Evolutionary conservation across 306 rosid species (phyloP), one percentile per base, ranked within the genome.

Genomic region (Malus sieversii): DNA sequence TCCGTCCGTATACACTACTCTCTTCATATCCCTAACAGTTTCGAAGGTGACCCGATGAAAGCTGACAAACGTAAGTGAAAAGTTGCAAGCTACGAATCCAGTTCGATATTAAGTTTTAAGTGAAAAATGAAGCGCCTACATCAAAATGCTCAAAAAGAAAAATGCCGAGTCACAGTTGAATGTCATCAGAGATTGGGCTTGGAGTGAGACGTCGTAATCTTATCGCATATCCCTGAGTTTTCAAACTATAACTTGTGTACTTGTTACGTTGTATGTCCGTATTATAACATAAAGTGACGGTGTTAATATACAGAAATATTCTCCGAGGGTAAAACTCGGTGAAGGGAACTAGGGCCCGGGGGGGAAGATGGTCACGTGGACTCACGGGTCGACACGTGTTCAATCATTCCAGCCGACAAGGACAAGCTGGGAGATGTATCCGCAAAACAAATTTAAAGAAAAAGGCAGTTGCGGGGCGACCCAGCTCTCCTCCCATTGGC

Each of bases 391-490:
- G 85, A 70, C 91, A 86, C 94, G 87, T 86, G 86, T 84, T 52
- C 51, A 82, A 88, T 84, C 29, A 91, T 67, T 40, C 74, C 38
- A 84, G 77, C 90, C 87, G 91, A 89, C 92, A 87, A 78, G 42
- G 90, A 87, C 86, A 84, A 80, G 85, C 79, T 76, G 78, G 80
- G 88, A 78, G 91, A 91, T 86, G 84, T 84, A 83, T 81, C 75
- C 85, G 87, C 85, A 85, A 84, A 32, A 32, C 22, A 64, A 64
- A 64, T 64, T 87, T 81, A 76, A 87, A 86, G 86, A 81, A 82
- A 85, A 84, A 81, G 80, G 44, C 70, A 9, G 61, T 90, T 90
- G 84, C 84, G 91, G 72, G 73, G 57, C 42, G 82, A 79, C 73
- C 79, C 80, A 13, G 61, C 90, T 79, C 86, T 88, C 68, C 70